Conservation (phyloP, 331 rosid genomes). For the Malus hybrid region DNA sequence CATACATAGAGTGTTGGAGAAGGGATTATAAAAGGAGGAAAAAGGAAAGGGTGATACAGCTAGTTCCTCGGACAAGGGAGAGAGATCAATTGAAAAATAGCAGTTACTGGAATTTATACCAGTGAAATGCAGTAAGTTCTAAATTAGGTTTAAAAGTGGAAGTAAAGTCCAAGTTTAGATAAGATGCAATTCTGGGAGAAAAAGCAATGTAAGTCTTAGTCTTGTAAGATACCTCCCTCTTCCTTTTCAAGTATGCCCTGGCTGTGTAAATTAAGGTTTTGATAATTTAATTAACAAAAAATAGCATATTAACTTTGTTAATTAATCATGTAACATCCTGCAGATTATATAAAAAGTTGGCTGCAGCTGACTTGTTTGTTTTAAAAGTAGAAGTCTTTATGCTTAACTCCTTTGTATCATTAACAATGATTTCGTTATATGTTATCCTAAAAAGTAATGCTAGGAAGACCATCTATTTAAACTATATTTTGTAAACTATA, state of each 20-base stretch:
- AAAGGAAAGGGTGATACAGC: background rate
- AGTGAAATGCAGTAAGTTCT: background rate
- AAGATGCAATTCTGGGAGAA: constrained; percentile 2
- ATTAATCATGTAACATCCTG: background rate
- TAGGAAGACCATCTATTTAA: too few species aligned
- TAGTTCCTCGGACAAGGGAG: background rate
- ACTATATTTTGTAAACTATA: too few species aligned
- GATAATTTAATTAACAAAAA: background rate
- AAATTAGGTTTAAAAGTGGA: background rate
- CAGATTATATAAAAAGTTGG: background rate
- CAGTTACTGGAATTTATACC: background rate
- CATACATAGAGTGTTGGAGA: background rate
- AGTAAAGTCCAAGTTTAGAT: constrained; percentile 7
- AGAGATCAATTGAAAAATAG: background rate
- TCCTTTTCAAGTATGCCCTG: background rate
- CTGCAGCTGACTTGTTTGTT: background rate
- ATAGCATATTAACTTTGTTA: background rate
- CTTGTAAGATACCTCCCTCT: background rate
- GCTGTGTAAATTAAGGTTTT: background rate
- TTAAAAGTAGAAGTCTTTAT: background rate
- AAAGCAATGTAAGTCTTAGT: background rate
- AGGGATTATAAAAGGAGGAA: background rate
- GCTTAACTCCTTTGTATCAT: background rate
- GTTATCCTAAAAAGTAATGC: background rate
- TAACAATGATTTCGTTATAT: background rate